Conservation (phyloP, 2,329 filamentous ascomycete genomes). For the Aspergillus oerlinghausenensis region DNA sequence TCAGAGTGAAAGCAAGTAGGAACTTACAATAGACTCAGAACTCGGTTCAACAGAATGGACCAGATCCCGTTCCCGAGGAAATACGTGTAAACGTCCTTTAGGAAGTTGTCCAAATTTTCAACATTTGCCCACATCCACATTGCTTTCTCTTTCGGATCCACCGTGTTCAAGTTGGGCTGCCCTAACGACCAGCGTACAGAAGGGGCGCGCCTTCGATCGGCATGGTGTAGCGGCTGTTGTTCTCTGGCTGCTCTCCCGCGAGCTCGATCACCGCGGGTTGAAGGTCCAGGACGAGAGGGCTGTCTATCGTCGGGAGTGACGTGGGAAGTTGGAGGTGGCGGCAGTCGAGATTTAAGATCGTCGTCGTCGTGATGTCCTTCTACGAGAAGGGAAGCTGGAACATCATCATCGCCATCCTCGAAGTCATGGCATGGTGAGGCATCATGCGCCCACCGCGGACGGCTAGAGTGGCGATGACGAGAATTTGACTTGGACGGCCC, state of each 20-base stretch:
- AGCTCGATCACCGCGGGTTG: conserved; percentile 40
- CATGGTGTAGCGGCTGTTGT: conserved; percentile 36
- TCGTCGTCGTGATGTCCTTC: conserved; percentile 46
- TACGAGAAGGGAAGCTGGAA: conserved; percentile 59
- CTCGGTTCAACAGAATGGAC: conserved; percentile 72
- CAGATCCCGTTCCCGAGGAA: conserved; percentile 77
- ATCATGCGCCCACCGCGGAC: conserved; percentile 29
- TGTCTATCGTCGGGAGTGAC: conserved; percentile 18
- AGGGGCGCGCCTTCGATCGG: conserved; percentile 15
- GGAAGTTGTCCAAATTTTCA: conserved; percentile 80
- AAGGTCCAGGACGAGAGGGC: conserved; percentile 33
- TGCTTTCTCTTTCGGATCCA: conserved; percentile 68
- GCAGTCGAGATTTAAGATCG: conserved; percentile 35
- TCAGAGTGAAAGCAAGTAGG: neutral
- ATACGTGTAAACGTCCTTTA: conserved; percentile 81
- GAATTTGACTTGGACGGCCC: conserved; percentile 14
- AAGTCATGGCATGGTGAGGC: conserved; percentile 31
- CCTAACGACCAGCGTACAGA: conserved; percentile 23
- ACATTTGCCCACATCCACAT: conserved; percentile 94
- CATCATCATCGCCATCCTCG: conserved; percentile 58
- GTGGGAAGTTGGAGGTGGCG: conserved; percentile 29
- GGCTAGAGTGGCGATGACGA: conserved; percentile 25
- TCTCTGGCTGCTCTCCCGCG: conserved; percentile 49
- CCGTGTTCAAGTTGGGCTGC: conserved; percentile 36
- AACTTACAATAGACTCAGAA: conserved; percentile 67